Evolutionary conservation across 2,329 filamentous ascomycete species (phyloP).

Genomic region (Ascochyta viciae-villosae): DNA sequence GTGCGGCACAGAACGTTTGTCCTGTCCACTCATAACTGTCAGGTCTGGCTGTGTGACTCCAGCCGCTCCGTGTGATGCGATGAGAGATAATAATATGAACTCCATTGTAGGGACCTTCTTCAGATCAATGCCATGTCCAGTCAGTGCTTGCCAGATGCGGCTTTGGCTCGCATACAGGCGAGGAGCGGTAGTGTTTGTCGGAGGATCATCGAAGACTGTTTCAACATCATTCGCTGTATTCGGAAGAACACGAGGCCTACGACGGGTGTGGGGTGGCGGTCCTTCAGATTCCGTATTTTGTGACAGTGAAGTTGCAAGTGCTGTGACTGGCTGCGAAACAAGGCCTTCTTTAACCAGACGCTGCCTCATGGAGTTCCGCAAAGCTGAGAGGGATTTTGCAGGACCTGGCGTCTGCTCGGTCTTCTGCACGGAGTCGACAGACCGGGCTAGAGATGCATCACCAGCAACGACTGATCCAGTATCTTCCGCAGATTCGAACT

Average conservation of each 20-base stretch:
- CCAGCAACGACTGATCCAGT: constrained; percentile 8
- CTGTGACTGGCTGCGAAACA: background rate
- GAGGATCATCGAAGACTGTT: constrained; percentile 38
- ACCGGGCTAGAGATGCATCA: background rate
- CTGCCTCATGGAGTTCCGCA: constrained; percentile 30
- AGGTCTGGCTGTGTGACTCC: constrained; percentile 67
- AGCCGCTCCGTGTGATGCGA: constrained; percentile 60
- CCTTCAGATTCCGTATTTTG: background rate
- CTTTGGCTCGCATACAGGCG: constrained; percentile 59
- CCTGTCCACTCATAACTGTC: constrained; percentile 63
- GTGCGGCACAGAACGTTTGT: constrained; percentile 69
- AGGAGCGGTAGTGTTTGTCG: constrained; percentile 28
- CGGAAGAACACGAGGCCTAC: constrained; percentile 23
- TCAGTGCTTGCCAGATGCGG: constrained; percentile 65
- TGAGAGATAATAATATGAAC: constrained; percentile 65
- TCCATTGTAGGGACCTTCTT: constrained; percentile 61
- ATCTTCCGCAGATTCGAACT: constrained; percentile 44
- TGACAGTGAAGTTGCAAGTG: background rate
- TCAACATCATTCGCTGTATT: constrained; percentile 5
- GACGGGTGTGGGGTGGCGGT: background rate
- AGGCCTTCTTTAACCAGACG: constrained; percentile 21
- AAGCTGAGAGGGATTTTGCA: constrained; percentile 23
- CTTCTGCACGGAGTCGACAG: background rate
- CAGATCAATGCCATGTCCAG: constrained; percentile 65
- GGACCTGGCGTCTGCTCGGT: constrained; percentile 3